Conservation (phyloP, 345 rosid species). For the Isatis tinctoria region DNA sequence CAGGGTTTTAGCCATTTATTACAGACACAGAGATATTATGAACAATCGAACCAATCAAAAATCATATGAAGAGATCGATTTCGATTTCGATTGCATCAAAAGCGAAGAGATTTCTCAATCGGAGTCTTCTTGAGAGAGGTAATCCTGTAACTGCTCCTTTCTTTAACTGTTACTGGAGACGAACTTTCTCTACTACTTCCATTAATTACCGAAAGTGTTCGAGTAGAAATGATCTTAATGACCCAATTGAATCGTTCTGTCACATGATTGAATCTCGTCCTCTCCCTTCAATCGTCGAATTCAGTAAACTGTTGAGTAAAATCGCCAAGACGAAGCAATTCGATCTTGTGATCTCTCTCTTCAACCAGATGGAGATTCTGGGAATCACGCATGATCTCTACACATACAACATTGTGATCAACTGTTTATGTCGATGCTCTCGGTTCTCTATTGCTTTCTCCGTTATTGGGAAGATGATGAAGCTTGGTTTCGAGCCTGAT, state of each 20-base stretch:
- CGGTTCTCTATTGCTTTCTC: constrained; percentile 18
- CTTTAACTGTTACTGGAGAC: not conserved
- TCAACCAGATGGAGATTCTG: constrained; percentile 7
- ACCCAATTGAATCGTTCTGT: not conserved
- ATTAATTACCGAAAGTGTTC: not conserved
- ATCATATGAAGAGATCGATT: constrained; percentile 17
- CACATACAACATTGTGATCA: constrained; percentile 25
- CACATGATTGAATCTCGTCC: constrained; percentile 25
- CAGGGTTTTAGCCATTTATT: not conserved
- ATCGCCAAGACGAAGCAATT: constrained; percentile 10
- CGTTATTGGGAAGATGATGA: constrained; percentile 27
- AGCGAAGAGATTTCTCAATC: not conserved
- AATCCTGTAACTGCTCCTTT: not conserved
- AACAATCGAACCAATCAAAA: not conserved
- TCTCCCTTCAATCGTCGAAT: constrained; percentile 21
- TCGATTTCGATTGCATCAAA: not conserved
- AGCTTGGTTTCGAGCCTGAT: constrained; percentile 22
- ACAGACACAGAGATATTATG: not conserved
- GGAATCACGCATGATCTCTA: constrained; percentile 29
- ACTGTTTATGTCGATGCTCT: constrained; percentile 19
- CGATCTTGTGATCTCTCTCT: constrained; percentile 15
- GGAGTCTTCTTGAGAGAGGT: constrained; percentile 7
- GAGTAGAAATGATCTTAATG: not conserved
- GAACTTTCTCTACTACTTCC: not conserved
- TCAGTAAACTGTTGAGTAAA: constrained; percentile 9